A percentile compares a stretch with the other conserved stretches of the same genome.
Evolutionary conservation across 2,329 filamentous ascomycete species (phyloP).

Genomic region (Hymenoscyphus albidus): DNA sequence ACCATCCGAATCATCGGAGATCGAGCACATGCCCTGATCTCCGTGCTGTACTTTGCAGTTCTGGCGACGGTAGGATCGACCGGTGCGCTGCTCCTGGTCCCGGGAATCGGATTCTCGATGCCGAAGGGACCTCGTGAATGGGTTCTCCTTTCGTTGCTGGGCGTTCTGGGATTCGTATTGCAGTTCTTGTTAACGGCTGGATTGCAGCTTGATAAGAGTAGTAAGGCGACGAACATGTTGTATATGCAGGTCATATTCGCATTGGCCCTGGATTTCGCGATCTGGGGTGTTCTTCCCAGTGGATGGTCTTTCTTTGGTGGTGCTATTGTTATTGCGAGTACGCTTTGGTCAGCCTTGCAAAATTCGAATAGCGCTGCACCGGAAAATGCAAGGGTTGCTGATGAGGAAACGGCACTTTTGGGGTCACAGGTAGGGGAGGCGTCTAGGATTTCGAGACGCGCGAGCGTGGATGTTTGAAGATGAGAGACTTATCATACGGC

Average conservation of each 20-base stretch:
- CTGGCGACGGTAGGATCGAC: constrained; percentile 66
- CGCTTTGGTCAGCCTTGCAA: constrained; percentile 32
- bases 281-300: constrained; percentile 32
- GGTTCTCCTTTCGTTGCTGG: constrained; percentile 65
- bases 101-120: constrained; percentile 43
- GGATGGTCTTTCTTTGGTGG: constrained; percentile 32
- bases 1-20: constrained; percentile 76
- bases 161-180: constrained; percentile 72
- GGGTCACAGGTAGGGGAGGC: constrained; percentile 19
- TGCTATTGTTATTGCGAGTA: constrained; percentile 31
- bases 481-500: not conserved
- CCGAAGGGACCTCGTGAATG: constrained; percentile 48
- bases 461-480: constrained; percentile 16
- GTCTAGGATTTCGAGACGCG: constrained; percentile 15
- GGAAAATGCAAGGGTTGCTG: constrained; percentile 7
- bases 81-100: constrained; percentile 43
- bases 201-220: constrained; percentile 44
- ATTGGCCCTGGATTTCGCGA: constrained; percentile 30
- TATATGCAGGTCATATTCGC: constrained; percentile 71
- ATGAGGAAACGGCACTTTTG: constrained; percentile 33
- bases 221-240: constrained; percentile 54
- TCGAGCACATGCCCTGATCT: constrained; percentile 77
- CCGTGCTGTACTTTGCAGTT: constrained; percentile 77
- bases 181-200: constrained; percentile 84
- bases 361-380: constrained; percentile 16